Percentiles rank a stretch among this genome's conserved stretches.
Conservation (phyloP, 1,284 basidiomycete species). For the Trichosporon sp. region DNA sequence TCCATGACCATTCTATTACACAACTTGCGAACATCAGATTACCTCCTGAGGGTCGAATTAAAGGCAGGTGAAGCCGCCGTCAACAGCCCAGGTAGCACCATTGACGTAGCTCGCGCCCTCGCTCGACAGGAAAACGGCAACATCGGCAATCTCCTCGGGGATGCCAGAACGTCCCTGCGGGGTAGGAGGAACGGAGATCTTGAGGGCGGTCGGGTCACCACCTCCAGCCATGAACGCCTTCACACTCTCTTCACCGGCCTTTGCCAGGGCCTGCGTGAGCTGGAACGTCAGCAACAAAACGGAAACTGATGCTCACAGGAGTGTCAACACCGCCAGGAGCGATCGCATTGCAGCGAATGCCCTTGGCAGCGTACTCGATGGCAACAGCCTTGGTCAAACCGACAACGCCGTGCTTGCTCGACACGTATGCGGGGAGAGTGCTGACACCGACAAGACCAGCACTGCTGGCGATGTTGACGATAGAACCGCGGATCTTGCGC, state of each 20-base stretch:
- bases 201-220: neutral
- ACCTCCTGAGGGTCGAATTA: neutral
- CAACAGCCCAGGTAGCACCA: constrained; percentile 42
- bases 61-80: constrained; percentile 35
- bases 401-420: constrained; percentile 36
- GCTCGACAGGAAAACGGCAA: constrained; percentile 38
- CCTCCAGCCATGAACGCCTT: constrained; percentile 11
- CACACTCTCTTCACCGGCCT: neutral
- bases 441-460: constrained; percentile 17
- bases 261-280: neutral
- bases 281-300: neutral
- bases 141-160: constrained; percentile 46
- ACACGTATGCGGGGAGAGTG: constrained; percentile 21
- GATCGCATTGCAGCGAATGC: constrained; percentile 33
- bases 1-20: too few species aligned
- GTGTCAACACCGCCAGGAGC: constrained; percentile 33
- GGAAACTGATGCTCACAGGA: constrained; percentile 7
- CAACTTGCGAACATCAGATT: too few species aligned
- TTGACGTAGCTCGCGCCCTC: constrained; percentile 44
- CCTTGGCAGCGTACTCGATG: constrained; percentile 28
- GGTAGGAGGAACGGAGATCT: constrained; percentile 7
- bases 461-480: constrained; percentile 36
- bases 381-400: constrained; percentile 32
- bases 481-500: constrained; percentile 29
- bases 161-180: constrained; percentile 20